A percentile compares a stretch with the other conserved stretches of the same genome.
These are phyloP conservation scores for Nicotiana paniculata DNA, from an alignment of 257 asterid genomes.

Conservation along the genomic window DNA sequence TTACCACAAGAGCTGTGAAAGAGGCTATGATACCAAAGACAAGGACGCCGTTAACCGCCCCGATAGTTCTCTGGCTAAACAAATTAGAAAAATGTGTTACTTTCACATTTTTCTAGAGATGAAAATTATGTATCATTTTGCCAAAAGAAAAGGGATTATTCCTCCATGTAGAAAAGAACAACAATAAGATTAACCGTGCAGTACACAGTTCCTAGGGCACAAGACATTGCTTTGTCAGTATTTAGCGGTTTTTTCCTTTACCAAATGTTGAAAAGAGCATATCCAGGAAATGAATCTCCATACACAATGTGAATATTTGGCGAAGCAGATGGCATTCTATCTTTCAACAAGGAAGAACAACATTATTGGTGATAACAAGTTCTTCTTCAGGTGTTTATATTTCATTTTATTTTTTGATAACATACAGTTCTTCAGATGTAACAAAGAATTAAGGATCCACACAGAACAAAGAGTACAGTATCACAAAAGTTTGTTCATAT, in stretches of 20 bases:
- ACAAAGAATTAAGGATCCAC: neutral
- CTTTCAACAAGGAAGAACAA: neutral
- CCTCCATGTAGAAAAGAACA: neutral
- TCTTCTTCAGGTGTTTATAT: neutral
- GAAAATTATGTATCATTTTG: neutral
- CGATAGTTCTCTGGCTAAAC: slow-evolving; percentile 73
- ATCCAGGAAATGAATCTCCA: neutral
- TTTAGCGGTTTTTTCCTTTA: neutral
- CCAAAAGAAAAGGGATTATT: neutral
- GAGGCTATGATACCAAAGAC: slow-evolving; percentile 62
- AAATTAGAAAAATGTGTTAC: slow-evolving; percentile 14
- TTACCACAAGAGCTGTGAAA: slow-evolving; percentile 85
- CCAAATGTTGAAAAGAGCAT: neutral
- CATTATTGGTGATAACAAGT: neutral
- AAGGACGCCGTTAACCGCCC: slow-evolving; percentile 79
- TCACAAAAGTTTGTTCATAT: neutral
- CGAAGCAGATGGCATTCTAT: neutral
- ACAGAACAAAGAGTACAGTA: neutral
- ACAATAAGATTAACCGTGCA: neutral
- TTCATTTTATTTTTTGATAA: neutral
- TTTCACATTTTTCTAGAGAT: slow-evolving; percentile 8
- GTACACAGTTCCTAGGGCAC: neutral
- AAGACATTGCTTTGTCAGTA: neutral
- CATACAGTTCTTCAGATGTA: neutral
- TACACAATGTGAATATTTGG: neutral